These are phyloP conservation scores for Solanum habrochaites DNA, from an alignment of 257 asterid genomes.

Conservation along the genomic window DNA sequence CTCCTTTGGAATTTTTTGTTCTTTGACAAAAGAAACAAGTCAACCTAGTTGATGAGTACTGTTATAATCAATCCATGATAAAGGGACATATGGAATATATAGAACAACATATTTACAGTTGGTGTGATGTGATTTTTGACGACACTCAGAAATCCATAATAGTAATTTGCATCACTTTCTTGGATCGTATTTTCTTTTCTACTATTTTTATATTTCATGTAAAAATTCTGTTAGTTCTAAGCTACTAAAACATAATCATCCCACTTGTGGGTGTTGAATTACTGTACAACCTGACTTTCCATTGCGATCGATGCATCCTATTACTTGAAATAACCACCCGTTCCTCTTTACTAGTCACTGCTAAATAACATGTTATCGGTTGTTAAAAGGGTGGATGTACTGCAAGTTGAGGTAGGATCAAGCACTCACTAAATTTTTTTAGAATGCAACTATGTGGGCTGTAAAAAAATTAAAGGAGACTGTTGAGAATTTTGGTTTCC, in stretches of 20 bases:
- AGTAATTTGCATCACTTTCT: background rate
- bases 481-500: no score
- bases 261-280: background rate
- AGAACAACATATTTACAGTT: background rate
- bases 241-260: background rate
- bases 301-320: background rate
- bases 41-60: no score
- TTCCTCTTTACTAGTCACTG: background rate
- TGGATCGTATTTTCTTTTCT: background rate
- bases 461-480: background rate
- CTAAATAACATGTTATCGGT: background rate
- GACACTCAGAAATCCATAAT: background rate
- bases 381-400: slow-evolving; percentile 18
- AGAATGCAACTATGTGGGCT: background rate
- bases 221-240: background rate
- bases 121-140: background rate
- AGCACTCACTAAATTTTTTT: background rate
- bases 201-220: background rate
- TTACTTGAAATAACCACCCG: background rate
- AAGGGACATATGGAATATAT: background rate
- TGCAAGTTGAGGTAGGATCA: slow-evolving; percentile 3
- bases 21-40: background rate
- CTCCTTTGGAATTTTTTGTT: background rate
- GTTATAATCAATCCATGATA: background rate
- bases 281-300: background rate